Evolutionary conservation across 208 protist species (phyloP), one percentile per base, ranked within the genome.

Genomic region (Zelonia costaricensis): DNA sequence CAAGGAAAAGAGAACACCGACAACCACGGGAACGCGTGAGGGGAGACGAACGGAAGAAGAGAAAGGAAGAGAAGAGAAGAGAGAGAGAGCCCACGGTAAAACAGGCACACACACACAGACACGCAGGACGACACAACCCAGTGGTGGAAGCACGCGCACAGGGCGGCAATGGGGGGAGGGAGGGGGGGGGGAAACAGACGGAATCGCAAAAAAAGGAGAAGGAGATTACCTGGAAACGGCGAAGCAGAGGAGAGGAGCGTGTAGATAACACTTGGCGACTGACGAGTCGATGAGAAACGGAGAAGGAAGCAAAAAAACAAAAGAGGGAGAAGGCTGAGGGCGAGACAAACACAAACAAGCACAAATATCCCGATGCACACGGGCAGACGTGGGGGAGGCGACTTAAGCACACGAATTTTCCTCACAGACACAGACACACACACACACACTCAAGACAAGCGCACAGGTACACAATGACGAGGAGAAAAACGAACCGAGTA

Each of bases 41-140:
- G n/a, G 33, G 33, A 38, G 33, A 38, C 4, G 7, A 38, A 38
- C 33, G 33, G 33, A 38, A 28, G 25, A 54, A 35, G 44, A 53
- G 7, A 23, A 46, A 28, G 36, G 45, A 16, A 36, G 7, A n/a
- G n/a, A n/a, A n/a, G n/a, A n/a, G n/a, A n/a, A n/a, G n/a, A n/a
- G n/a, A n/a, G n/a, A n/a, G n/a, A n/a, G n/a, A n/a, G n/a, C n/a
- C n/a, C n/a, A n/a, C n/a, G n/a, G n/a, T n/a, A 28, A 15, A 12
- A 20, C 48, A 56, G 33, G 28, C 15, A 43, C 30, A 23, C 35
- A 43, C 51, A 57, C 30, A 56, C 35, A 53, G 1, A 40, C 28
- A 57, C 33, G 23, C 40, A 48, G 5, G 22, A 5, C 6, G 3
- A 35, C 15, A 36, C 23, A 52, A 9, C 27, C 16, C 16, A 18